Evolutionary conservation across 495 filamentous ascomycete genomes (phyloP).

Genomic region (Amphirosellinia nigrospora): DNA sequence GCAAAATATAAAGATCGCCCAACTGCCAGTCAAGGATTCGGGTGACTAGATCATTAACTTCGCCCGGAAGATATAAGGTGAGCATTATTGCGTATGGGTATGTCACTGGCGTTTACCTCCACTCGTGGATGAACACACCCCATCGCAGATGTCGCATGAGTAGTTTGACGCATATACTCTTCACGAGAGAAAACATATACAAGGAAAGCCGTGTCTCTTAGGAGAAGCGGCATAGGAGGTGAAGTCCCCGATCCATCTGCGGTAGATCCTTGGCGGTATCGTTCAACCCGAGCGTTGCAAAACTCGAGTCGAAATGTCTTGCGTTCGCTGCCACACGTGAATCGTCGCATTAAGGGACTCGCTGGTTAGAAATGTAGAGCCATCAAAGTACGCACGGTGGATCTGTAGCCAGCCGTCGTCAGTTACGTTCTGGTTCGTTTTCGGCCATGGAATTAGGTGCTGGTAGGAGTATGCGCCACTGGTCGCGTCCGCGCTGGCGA

Average conservation of each 20-base stretch:
- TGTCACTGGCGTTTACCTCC: neutral
- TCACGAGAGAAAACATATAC: neutral
- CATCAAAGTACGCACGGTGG: neutral
- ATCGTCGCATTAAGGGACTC: neutral
- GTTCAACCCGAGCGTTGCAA: neutral
- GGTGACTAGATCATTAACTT: neutral
- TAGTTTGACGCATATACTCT: neutral
- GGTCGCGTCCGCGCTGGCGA: neutral
- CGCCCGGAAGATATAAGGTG: neutral
- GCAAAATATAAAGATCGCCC: constrained; percentile 2
- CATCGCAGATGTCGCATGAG: neutral
- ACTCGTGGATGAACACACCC: neutral
- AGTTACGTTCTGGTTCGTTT: neutral
- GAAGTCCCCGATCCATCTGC: neutral
- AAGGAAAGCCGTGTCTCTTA: neutral
- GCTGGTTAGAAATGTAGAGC: neutral
- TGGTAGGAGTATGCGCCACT: neutral
- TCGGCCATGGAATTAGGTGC: neutral
- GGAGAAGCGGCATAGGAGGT: neutral
- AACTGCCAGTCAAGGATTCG: neutral
- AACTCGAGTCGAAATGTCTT: neutral
- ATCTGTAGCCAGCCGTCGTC: neutral
- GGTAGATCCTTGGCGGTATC: neutral
- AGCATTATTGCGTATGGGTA: neutral
- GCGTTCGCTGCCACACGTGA: neutral